Base-by-base conservation (phyloP, 2,329 filamentous ascomycete species). In the Phialemoniopsis sp. region DNA sequence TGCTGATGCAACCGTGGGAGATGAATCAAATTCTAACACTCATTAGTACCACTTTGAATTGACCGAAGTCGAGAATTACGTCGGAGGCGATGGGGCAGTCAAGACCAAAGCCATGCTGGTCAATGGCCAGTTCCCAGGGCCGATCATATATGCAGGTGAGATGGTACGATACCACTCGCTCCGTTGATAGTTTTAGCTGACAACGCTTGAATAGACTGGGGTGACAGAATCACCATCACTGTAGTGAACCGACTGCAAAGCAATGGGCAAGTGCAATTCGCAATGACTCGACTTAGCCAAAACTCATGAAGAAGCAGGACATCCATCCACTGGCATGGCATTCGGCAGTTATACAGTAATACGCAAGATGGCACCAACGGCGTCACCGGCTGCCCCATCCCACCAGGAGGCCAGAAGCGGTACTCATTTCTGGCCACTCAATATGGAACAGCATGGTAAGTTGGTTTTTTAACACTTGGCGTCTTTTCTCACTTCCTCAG, bases 351-450 rank as follows among this genome's bases (percentile, higher is more conserved):
- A 6, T 46, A 54, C 39, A 56, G 46, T 10, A 57, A 55, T 32
- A 48, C 59, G 29, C 50, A 55, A 35, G 59, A 62, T 26, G 59
- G 59, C 13, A 58, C 58, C 16, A 55, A 56, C 21, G 56, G 55
- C 26, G 45, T 59, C 14, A 61, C 58, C 1, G 73, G 80, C 50
- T 81, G 77, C 50, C 75, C 76, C 3, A 72, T 78, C 39, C 60
- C 72, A 13, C 70, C 72, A 1, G 68, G 68, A 16, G 50, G 63
- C 13, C 56, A 52, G 5, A 53, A 53, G 17, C 60, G 55, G 1
- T 65, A 67, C 47, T 55, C 47, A 13, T 66, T 56, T 41, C 51
- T 40, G 5, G 56, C 56, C 4, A 49, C 50, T 4, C 59, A 65
- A 40, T 67, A 66, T 37, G 63, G 63, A n/a, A 57, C 56, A 7